These are phyloP conservation scores for Backusella psychrophila DNA, from an alignment of 192 early-diverging fungal genomes.

Conservation along the genomic window DNA sequence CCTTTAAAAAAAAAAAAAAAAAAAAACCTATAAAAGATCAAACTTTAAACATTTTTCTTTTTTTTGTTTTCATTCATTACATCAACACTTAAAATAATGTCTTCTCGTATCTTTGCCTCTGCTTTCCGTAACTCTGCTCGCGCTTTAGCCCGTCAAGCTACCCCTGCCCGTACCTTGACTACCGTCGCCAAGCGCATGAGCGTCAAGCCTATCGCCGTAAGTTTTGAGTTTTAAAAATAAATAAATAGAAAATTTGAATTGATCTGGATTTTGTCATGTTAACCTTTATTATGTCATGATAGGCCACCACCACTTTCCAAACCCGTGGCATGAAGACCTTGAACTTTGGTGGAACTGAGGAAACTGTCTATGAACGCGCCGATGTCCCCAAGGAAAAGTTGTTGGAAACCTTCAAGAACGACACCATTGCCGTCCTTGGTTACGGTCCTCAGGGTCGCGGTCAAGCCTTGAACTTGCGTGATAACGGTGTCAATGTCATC, in stretches of 20 bases:
- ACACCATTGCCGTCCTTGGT: conserved; percentile 89
- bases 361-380: conserved; percentile 91
- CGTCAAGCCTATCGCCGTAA: not conserved
- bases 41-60: not conserved
- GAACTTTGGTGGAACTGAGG: conserved; percentile 90
- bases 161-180: not conserved
- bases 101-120: not conserved
- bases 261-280: not conserved
- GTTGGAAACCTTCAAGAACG: conserved; percentile 86
- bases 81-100: not conserved
- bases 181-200: not conserved
- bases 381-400: conserved; percentile 95
- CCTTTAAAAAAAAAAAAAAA: not conserved
- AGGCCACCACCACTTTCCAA: conserved; percentile 34
- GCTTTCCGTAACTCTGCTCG: conserved; percentile 1
- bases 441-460: conserved; percentile 97
- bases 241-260: not conserved
- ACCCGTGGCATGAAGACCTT: conserved; percentile 87
- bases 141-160: not conserved
- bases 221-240: conserved; percentile 5
- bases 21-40: not conserved
- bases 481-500: conserved; percentile 96
- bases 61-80: not conserved
- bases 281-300: conserved; percentile 28
- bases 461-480: conserved; percentile 93